A percentile compares a stretch with the other conserved stretches of the same genome.
These are phyloP conservation scores for Amaranthus palmeri DNA, from an alignment of 148 eudicot species.

Conservation along the genomic window DNA sequence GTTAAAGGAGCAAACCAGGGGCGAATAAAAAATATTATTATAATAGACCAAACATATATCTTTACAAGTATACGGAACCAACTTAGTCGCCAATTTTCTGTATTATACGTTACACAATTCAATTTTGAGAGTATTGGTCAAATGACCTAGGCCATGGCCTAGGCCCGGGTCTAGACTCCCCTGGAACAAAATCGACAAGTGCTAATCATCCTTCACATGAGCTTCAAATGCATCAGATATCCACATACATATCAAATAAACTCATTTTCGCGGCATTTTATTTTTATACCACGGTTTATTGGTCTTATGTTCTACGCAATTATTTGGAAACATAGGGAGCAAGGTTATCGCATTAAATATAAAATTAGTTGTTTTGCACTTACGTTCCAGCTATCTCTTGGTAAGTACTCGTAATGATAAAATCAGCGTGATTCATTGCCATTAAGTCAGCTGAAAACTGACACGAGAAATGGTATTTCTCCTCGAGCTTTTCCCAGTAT, in stretches of 20 bases:
- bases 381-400: conserved; percentile 99
- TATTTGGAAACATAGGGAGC: not conserved
- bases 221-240: not conserved
- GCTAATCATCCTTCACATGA: not conserved
- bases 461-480: conserved; percentile 91
- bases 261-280: too few relatives aligned
- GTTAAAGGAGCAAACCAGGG: not conserved
- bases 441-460: conserved; percentile 96
- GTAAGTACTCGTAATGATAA: conserved; percentile 95
- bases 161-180: too few relatives aligned
- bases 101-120: too few relatives aligned
- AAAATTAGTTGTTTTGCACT: conserved; percentile 28
- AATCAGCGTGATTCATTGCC: conserved; percentile 94
- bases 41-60: too few relatives aligned
- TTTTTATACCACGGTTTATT: too few relatives aligned
- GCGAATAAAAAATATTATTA: too few relatives aligned
- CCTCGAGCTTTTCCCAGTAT: conserved; percentile 86
- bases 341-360: not conserved
- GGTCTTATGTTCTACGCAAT: not conserved
- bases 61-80: too few relatives aligned
- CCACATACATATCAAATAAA: not conserved
- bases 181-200: not conserved
- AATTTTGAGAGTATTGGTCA: too few relatives aligned
- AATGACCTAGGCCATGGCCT: too few relatives aligned
- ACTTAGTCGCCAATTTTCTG: too few relatives aligned